Evolutionary conservation across 139 green algal genomes (phyloP).

Genomic region (Eudorina sp.): DNA sequence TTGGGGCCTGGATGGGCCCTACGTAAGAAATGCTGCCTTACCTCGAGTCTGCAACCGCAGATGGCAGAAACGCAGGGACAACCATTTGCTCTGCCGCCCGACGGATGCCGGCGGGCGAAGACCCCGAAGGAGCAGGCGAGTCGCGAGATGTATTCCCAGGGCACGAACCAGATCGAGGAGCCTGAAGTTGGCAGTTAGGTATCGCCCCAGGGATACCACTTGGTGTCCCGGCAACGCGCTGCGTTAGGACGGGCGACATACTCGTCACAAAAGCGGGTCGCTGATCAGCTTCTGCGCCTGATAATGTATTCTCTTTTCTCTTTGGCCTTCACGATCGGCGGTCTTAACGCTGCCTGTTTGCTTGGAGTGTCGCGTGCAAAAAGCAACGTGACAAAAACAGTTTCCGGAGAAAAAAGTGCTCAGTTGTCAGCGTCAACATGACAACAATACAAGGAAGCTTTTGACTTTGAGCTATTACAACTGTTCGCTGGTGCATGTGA

Average conservation of each 20-base stretch:
- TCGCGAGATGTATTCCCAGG: not conserved
- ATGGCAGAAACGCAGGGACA: not conserved
- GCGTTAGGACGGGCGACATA: constrained; percentile 5
- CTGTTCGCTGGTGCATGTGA: too few relatives aligned
- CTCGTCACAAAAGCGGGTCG: not conserved
- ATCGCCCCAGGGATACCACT: not conserved
- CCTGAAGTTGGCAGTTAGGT: not conserved
- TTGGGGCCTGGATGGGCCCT: too few relatives aligned
- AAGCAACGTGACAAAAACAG: too few relatives aligned
- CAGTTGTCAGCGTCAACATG: not conserved
- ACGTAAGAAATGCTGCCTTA: too few relatives aligned
- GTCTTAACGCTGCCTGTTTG: too few relatives aligned
- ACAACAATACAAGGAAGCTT: not conserved
- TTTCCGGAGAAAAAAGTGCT: not conserved
- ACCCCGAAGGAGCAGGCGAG: not conserved
- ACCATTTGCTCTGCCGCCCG: constrained; percentile 1
- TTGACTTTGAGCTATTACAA: too few relatives aligned
- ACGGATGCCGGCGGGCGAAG: not conserved
- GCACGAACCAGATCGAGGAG: not conserved
- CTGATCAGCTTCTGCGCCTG: too few relatives aligned
- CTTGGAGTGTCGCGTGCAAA: too few relatives aligned
- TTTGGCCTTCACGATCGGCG: too few relatives aligned
- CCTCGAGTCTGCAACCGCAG: not conserved
- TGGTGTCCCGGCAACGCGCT: not conserved
- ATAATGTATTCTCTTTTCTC: too few relatives aligned